Percentiles rank a stretch among this genome's conserved stretches.
phyloP scores from a whole-genome alignment of 2,329 filamentous ascomycete genomes.

The Bipolaris cookei region DNA sequence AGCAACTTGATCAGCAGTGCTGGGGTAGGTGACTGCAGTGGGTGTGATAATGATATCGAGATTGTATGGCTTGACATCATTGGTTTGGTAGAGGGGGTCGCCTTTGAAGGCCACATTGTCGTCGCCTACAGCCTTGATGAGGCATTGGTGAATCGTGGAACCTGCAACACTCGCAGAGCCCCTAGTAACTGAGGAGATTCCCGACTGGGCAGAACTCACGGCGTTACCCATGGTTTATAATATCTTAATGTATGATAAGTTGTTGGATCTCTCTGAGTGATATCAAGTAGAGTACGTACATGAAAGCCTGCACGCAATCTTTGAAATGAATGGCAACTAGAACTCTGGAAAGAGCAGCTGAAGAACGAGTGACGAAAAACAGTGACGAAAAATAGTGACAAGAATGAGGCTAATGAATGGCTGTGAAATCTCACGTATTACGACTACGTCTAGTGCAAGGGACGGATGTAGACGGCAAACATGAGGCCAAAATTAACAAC shows the following conservation, averaged over 20 bases:
- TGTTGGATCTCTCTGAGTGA: not conserved
- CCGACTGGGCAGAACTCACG: not conserved
- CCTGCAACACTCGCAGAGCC: conserved; percentile 16
- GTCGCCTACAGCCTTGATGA: conserved; percentile 37
- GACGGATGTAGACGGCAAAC: not conserved
- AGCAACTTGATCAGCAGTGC: conserved; percentile 60
- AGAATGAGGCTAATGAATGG: not conserved
- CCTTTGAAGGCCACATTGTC: conserved; percentile 32
- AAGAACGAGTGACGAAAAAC: not conserved
- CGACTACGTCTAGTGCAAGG: no score
- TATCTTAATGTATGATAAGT: not conserved
- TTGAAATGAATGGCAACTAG: not conserved
- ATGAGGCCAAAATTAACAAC: not conserved
- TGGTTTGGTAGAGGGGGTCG: conserved; percentile 37
- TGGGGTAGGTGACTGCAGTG: conserved; percentile 63
- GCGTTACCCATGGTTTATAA: conserved; percentile 39
- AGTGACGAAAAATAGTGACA: not conserved
- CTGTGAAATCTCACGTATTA: not conserved
- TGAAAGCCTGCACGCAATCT: not conserved
- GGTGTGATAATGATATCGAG: conserved; percentile 52
- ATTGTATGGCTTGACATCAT: conserved; percentile 49
- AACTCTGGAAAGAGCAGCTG: not conserved
- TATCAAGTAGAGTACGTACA: not conserved
- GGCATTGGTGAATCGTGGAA: conserved; percentile 36
- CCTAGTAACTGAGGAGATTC: not conserved